Conservation (phyloP, 768 basidiomycete species). For the Boletus coccyginus region DNA sequence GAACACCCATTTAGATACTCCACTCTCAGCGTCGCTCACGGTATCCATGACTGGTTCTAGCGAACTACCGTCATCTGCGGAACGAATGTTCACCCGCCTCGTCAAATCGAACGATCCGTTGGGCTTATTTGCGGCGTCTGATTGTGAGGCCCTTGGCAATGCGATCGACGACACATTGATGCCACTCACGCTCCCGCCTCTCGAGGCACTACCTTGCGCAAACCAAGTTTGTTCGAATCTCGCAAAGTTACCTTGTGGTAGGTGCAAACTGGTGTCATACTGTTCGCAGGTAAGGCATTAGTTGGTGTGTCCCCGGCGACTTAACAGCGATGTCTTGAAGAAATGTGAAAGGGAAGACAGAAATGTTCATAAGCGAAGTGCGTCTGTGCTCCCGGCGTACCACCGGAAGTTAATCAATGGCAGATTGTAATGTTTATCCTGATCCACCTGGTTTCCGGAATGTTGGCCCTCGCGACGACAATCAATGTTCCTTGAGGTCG, state of each 20-base stretch:
- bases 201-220: conserved; percentile 31
- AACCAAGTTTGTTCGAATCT: conserved; percentile 28
- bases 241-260: conserved; percentile 21
- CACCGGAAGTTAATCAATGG: neutral
- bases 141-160: conserved; percentile 18
- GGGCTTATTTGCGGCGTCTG: conserved; percentile 7
- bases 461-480: conserved; percentile 2
- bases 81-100: conserved; percentile 7
- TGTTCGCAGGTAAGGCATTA: conserved; percentile 35
- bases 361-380: conserved; percentile 36
- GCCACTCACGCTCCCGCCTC: conserved; percentile 21
- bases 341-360: conserved; percentile 39
- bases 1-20: neutral
- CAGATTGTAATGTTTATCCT: conserved; percentile 15
- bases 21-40: neutral
- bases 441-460: neutral
- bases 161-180: conserved; percentile 11
- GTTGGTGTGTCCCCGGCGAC: neutral
- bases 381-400: neutral
- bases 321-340: conserved; percentile 15
- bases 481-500: neutral
- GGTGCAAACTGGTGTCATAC: conserved; percentile 41
- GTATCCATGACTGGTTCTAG: conserved; percentile 7
- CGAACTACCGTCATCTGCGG: neutral
- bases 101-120: conserved; percentile 21